Percentiles rank a stretch among this genome's conserved stretches.
phyloP scores from a whole-genome alignment of 768 basidiomycete species.

The Stropharia rugosoannulata region DNA sequence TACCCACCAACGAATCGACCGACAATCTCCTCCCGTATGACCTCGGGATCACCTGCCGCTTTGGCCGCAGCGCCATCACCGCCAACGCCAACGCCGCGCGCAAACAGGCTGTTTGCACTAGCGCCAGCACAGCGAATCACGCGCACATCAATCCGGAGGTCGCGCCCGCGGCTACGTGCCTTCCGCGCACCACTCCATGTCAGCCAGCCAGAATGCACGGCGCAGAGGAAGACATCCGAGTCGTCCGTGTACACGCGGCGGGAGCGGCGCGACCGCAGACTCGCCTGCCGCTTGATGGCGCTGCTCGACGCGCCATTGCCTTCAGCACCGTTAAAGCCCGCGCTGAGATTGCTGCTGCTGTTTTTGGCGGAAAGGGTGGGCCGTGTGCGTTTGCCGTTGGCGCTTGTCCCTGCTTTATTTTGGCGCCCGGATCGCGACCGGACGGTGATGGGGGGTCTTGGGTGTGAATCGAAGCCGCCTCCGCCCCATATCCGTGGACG shows the following conservation, averaged over 20 bases:
- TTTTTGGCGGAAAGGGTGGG: conserved; percentile 2
- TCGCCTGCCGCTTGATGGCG: conserved; percentile 8
- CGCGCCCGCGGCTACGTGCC: conserved; percentile 38
- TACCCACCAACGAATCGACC: conserved; percentile 47
- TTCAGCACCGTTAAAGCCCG: conserved; percentile 5
- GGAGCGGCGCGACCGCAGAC: conserved; percentile 25
- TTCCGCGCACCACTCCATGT: conserved; percentile 42
- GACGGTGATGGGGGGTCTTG: conserved; percentile 16
- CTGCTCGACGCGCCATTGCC: conserved; percentile 3
- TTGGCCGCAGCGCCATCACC: conserved; percentile 3
- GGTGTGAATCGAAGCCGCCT: conserved; percentile 40
- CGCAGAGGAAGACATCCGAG: conserved; percentile 68
- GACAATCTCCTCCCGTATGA: conserved; percentile 41
- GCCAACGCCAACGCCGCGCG: conserved; percentile 9
- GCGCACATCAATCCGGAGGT: conserved; percentile 39
- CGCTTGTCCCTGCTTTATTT: conserved; percentile 10
- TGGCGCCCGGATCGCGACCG: conserved; percentile 11
- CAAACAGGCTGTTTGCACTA: conserved; percentile 27
- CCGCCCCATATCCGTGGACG: conserved; percentile 72
- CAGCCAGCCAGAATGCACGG: conserved; percentile 63
- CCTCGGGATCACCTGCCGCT: conserved; percentile 15
- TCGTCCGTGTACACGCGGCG: conserved; percentile 78
- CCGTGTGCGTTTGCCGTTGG: conserved; percentile 6
- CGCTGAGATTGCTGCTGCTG: conserved; percentile 5
- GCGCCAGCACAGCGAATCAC: conserved; percentile 36